Conservation (phyloP, 2,329 filamentous ascomycete species). For the Colletotrichum sp. region DNA sequence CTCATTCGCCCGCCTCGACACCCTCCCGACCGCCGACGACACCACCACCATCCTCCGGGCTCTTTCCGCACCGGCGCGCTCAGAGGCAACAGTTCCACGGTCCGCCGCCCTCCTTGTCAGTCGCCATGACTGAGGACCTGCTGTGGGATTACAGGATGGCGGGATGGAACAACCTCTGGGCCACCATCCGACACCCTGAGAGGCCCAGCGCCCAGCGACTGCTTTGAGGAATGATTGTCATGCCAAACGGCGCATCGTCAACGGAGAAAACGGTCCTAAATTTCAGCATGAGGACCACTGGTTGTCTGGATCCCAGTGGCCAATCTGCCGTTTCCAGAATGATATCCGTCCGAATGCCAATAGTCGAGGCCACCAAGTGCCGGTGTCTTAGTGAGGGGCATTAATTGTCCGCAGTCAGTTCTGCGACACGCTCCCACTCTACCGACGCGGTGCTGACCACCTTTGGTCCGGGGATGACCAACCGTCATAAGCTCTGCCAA, state of each 20-base stretch:
- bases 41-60: background rate
- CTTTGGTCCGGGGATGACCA: background rate
- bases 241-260: background rate
- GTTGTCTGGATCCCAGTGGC: background rate
- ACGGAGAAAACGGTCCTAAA: background rate
- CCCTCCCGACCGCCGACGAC: background rate
- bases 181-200: background rate
- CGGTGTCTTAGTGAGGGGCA: background rate
- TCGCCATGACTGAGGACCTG: background rate
- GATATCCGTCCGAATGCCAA: background rate
- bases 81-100: background rate
- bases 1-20: constrained; percentile 2
- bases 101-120: background rate
- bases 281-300: background rate
- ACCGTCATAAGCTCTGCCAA: background rate
- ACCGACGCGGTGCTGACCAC: background rate
- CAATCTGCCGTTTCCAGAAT: background rate
- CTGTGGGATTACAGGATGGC: background rate
- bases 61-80: background rate
- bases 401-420: background rate
- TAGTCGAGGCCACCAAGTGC: background rate
- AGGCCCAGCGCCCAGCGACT: background rate
- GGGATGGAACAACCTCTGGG: background rate
- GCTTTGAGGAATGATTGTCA: background rate
- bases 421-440: background rate